phyloP scores from a whole-genome alignment of 345 rosid genomes.

The Brassica rapa region DNA sequence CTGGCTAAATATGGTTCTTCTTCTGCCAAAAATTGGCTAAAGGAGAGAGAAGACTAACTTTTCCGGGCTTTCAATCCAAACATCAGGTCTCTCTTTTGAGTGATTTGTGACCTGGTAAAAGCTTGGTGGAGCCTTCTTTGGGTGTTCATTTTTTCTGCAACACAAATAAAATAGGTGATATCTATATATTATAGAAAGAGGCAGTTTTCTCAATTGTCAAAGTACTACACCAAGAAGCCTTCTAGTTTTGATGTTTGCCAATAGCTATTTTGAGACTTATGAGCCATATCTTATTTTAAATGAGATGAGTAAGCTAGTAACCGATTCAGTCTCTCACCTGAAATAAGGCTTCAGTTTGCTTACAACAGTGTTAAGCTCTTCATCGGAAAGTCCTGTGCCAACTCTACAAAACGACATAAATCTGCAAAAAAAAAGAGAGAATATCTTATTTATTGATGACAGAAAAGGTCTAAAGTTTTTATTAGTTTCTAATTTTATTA shows the following conservation, averaged over 20 bases:
- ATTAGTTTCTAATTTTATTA: neutral
- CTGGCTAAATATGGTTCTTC: neutral
- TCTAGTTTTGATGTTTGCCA: neutral
- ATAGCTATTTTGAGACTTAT: neutral
- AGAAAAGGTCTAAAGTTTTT: neutral
- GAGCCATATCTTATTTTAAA: neutral
- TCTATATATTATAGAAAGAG: neutral
- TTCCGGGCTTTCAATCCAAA: conserved; percentile 97
- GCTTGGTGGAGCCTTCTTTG: conserved; percentile 77
- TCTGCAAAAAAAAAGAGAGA: conserved; percentile 50
- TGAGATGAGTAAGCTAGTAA: conserved; percentile 11
- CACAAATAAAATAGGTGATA: neutral
- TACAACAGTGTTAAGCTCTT: conserved; percentile 76
- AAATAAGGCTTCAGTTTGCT: conserved; percentile 89
- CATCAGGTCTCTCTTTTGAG: conserved; percentile 95
- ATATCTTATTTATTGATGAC: neutral
- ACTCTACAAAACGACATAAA: conserved; percentile 94
- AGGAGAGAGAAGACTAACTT: conserved; percentile 53
- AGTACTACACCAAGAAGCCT: neutral
- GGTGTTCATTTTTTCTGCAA: conserved; percentile 78
- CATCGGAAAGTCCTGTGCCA: conserved; percentile 89
- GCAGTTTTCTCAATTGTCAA: conserved; percentile 6
- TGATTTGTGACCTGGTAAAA: conserved; percentile 86
- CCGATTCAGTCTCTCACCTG: conserved; percentile 49
- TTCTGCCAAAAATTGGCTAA: conserved; percentile 1